Conservation (phyloP, 2,329 filamentous ascomycete genomes). For the Ascochyta clinopodiicola region DNA sequence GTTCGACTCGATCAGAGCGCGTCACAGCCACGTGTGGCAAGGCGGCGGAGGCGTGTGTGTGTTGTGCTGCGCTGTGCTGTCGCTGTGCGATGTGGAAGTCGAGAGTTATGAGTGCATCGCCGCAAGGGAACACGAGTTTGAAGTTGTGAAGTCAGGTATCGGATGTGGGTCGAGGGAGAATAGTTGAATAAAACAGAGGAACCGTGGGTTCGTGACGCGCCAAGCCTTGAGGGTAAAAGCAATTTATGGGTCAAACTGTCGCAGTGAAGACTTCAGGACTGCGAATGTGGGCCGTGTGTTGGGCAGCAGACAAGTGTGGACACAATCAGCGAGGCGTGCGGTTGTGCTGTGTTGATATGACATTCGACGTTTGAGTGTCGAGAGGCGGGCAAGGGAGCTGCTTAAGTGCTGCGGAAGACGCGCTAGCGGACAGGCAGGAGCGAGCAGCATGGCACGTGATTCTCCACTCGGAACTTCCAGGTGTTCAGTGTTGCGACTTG, state of each 20-base stretch:
- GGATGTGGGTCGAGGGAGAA: not conserved
- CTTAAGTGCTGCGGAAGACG: slow-evolving; percentile 16
- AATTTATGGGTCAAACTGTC: not conserved
- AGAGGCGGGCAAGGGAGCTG: slow-evolving; percentile 20
- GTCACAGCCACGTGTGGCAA: slow-evolving; percentile 18
- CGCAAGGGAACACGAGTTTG: not conserved
- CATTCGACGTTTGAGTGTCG: not conserved
- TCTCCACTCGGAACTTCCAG: slow-evolving; percentile 35
- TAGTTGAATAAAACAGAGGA: slow-evolving; percentile 5
- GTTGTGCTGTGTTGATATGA: not conserved
- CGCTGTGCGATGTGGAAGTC: not conserved
- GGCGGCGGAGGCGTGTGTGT: not conserved
- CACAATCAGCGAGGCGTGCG: not conserved
- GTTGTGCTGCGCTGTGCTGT: not conserved
- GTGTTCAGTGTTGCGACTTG: slow-evolving; percentile 30
- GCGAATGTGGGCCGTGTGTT: too few relatives aligned
- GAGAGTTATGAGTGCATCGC: slow-evolving; percentile 8
- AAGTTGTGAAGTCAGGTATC: not conserved
- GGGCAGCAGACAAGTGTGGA: not conserved
- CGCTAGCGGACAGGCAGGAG: slow-evolving; percentile 19
- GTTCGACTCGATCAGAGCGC: slow-evolving; percentile 18
- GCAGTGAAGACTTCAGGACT: not conserved
- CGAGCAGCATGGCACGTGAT: slow-evolving; percentile 25
- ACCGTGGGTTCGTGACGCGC: slow-evolving; percentile 2
- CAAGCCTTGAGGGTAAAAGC: not conserved